Base-by-base conservation (phyloP, 768 basidiomycete genomes). In the Lactarius pseudohatsudake region DNA sequence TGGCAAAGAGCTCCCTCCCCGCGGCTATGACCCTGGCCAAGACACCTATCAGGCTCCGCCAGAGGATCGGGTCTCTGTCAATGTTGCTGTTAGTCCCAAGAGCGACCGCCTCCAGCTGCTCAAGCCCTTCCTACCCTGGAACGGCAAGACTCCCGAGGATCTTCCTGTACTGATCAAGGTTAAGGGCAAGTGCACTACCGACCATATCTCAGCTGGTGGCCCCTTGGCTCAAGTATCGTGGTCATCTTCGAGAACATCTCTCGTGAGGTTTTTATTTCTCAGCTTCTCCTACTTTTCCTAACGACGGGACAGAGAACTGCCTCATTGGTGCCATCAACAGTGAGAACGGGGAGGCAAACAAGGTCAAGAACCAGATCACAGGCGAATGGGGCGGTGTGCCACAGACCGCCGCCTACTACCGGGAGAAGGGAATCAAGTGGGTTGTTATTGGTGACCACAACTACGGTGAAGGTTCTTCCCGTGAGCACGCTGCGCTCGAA, bases 141-240 rank as follows among this genome's bases (percentile, higher is more conserved):
- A 96, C 78, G 94, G 96, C 62, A 90, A 97, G 86, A 89, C 92
- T 50, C 91, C 94, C 57, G 81, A 84, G 64, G 90, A 92, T 72
- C 85, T 96, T 70, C 96, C 96, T 11, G 82, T 99, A 69, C 82
- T 99, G 75, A 99, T 99, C 85, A 99, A 99, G 86, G 97, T 93
- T 71, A 84, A 88, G 82, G 96, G 96, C 85, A 99, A 99, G 84
- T 99, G 97, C 91, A 99, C 94, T 50, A 95, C 94, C 70, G 94
- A 96, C 77, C 94, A 96, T 79, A 95, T 96, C 78, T 92, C 90
- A 67, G 96, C 96, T 75, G 96, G 96, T 82, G 96, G 96, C 66
- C 96, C 96, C 55, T 98, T 98, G 96, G 96, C 86, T 98, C 82
- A 98, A 98, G 81, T 98, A 96, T 84, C 94, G 96, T 82, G 96